phyloP scores from a whole-genome alignment of 306 rosid species.

The Datisca glomerata region DNA sequence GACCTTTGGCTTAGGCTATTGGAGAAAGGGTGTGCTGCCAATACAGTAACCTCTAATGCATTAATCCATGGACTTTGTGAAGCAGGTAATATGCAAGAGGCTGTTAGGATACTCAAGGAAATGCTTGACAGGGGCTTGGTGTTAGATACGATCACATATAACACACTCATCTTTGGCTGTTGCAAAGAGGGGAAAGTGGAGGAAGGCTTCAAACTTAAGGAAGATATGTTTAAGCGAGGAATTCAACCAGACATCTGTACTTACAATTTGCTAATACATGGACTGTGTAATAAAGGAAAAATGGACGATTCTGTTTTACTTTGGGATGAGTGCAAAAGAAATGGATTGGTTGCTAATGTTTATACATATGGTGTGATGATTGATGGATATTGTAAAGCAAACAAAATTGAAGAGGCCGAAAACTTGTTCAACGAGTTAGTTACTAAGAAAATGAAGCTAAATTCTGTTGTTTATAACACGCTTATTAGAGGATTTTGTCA shows the following conservation, averaged over 20 bases:
- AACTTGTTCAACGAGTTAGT: conserved; percentile 37
- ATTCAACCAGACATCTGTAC: conserved; percentile 50
- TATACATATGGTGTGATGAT: conserved; percentile 54
- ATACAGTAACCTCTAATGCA: conserved; percentile 51
- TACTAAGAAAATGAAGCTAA: conserved; percentile 37
- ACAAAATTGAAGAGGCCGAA: conserved; percentile 40
- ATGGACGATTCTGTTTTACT: conserved; percentile 36
- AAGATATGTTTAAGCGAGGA: conserved; percentile 40
- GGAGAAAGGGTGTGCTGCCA: conserved; percentile 37
- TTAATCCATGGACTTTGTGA: conserved; percentile 57
- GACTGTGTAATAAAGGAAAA: conserved; percentile 42
- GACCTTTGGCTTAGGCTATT: conserved; percentile 58
- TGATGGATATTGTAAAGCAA: conserved; percentile 48
- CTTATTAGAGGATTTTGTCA: conserved; percentile 43
- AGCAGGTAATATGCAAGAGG: conserved; percentile 35
- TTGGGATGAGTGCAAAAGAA: conserved; percentile 35
- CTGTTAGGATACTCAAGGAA: conserved; percentile 17
- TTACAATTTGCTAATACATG: conserved; percentile 48
- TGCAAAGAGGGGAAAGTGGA: conserved; percentile 39
- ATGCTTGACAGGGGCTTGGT: conserved; percentile 49
- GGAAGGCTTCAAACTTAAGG: conserved; percentile 40
- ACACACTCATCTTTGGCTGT: conserved; percentile 55
- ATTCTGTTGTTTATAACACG: conserved; percentile 45
- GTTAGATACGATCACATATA: conserved; percentile 49
- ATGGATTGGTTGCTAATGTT: conserved; percentile 42